phyloP scores from a whole-genome alignment of 176 grass and related monocot species.

The Chloris gayana region DNA sequence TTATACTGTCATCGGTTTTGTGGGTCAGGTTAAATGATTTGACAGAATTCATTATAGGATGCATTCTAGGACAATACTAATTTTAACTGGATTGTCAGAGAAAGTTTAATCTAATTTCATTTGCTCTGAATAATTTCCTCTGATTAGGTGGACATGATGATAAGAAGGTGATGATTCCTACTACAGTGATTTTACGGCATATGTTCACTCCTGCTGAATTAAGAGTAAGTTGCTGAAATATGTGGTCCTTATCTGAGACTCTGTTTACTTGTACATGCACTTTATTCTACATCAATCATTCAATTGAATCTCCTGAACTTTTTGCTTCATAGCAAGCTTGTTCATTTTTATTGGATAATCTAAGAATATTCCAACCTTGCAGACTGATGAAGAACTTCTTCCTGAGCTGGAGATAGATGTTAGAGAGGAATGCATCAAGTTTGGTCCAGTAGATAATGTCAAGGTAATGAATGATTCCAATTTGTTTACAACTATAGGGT shows the following conservation, averaged over 20 bases:
- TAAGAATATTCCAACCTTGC: slow-evolving; percentile 44
- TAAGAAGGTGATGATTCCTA: slow-evolving; percentile 75
- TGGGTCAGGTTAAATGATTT: neutral
- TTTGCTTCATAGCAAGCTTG: slow-evolving; percentile 27
- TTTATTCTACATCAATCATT: neutral
- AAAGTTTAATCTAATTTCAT: neutral
- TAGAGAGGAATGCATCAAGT: slow-evolving; percentile 47
- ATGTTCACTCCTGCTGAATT: slow-evolving; percentile 92
- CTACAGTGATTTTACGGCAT: slow-evolving; percentile 71
- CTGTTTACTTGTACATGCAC: neutral
- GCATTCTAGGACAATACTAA: neutral
- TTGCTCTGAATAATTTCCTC: slow-evolving; percentile 31
- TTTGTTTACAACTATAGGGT: neutral
- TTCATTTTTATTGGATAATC: slow-evolving; percentile 18
- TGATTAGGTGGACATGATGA: slow-evolving; percentile 93
- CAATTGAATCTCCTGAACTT: slow-evolving; percentile 1
- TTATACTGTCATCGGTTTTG: neutral
- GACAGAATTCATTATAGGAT: neutral
- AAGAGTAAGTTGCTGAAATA: slow-evolving; percentile 63
- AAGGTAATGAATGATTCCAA: slow-evolving; percentile 59
- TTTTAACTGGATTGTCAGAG: neutral
- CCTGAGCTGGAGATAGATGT: slow-evolving; percentile 83
- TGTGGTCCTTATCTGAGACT: neutral
- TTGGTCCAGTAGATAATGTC: slow-evolving; percentile 83
- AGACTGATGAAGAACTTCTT: slow-evolving; percentile 87